Base-by-base conservation (phyloP, 305 asterid genomes). In the Fraxinus latifolia region DNA sequence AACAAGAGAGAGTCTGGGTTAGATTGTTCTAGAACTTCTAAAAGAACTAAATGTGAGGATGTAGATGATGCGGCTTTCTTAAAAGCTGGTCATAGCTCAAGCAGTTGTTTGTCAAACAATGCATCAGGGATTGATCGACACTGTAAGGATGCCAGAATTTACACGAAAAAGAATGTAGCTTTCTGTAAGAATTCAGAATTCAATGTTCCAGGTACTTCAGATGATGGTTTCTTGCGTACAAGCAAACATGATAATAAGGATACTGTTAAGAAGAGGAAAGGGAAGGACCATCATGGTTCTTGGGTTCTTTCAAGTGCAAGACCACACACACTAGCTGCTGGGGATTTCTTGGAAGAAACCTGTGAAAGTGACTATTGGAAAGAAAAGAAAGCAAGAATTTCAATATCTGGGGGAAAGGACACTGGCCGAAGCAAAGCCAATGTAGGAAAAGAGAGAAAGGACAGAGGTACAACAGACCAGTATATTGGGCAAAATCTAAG, bases 341-440 rank as follows among this genome's bases (percentile, higher is more conserved):
- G 84, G 79, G 88, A 83, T 80, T 80, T 83, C 77, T 19, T 83
- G 77, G 94, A 87, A 81, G 92, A 86, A 78, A 76, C 87, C 79
- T 60, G 72, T 84, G 93, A 89, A 83, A 89, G 83, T 85, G 95
- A 84, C 77, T 82, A 78, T 50, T 89, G 83, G 87, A 92, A 89
- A 86, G 96, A 87, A 78, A 97, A 95, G 93, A 92, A 91, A 92
- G 91, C 91, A 50, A 86, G 91, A 87, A 83, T 88, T 81, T 92
- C 97, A 8, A 91, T 86, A 82, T 90, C 97, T 21, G 95, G 87
- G 84, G 93, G 83, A 44, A 91, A 90, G 85, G 90, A 90, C 55
- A 76, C 79, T 11, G 84, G 82, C 81, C 87, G 87, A 80, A 86
- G 85, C 84, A 90, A 84, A 83, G 75, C 78, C 75, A 71, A 79